phyloP scores from a whole-genome alignment of 2,329 filamentous ascomycete genomes.

The Fusarium sp. region DNA sequence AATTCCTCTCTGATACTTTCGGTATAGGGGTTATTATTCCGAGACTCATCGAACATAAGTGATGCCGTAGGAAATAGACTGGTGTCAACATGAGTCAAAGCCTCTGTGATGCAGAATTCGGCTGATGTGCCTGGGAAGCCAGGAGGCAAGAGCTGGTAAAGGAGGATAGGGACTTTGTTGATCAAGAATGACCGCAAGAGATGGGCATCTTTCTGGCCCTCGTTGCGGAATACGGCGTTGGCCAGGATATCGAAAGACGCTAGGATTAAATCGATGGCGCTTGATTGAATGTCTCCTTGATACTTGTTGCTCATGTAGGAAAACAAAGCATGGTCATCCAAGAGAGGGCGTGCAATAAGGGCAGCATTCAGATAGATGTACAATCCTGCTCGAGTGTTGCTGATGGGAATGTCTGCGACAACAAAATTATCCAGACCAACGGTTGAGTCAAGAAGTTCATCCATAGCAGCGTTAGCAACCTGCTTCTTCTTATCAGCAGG shows the following conservation, averaged over 20 bases:
- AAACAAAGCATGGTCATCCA: conserved; percentile 83
- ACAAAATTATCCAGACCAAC: conserved; percentile 67
- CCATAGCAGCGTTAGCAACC: conserved; percentile 60
- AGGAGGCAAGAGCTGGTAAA: conserved; percentile 68
- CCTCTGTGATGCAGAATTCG: conserved; percentile 76
- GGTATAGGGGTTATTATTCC: conserved; percentile 66
- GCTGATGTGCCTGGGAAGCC: conserved; percentile 79
- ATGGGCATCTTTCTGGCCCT: conserved; percentile 70
- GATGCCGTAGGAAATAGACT: conserved; percentile 74
- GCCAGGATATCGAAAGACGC: conserved; percentile 91
- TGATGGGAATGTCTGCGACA: conserved; percentile 72
- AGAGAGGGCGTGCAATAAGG: conserved; percentile 81
- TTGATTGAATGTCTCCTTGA: conserved; percentile 79
- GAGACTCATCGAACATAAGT: conserved; percentile 69
- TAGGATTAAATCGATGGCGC: conserved; percentile 84
- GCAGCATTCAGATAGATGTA: conserved; percentile 88
- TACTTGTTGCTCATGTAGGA: conserved; percentile 88
- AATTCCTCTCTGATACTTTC: conserved; percentile 77
- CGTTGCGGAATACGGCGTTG: conserved; percentile 80
- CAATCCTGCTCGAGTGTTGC: conserved; percentile 82
- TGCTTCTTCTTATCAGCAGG: conserved; percentile 64
- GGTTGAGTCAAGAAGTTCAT: conserved; percentile 67
- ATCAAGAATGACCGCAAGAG: conserved; percentile 88
- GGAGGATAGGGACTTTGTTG: conserved; percentile 68
- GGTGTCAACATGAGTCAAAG: conserved; percentile 84